Conservation (phyloP, 2,329 filamentous ascomycete species). For the Fusarium duplospermum region DNA sequence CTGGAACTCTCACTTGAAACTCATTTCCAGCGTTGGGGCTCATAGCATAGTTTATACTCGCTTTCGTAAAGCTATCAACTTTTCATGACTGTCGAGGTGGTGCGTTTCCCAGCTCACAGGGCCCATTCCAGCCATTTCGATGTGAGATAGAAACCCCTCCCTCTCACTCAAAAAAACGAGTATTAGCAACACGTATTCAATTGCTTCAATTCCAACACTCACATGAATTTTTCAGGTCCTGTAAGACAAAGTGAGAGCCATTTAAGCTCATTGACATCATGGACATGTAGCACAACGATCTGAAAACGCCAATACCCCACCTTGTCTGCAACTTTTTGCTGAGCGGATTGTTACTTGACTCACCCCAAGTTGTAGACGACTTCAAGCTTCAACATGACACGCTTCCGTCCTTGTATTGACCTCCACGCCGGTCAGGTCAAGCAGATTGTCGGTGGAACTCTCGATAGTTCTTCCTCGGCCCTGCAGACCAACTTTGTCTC, state of each 20-base stretch:
- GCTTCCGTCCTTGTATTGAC: constrained; percentile 96
- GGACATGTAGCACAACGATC: background rate
- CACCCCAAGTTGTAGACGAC: constrained; percentile 2
- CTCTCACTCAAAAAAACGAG: background rate
- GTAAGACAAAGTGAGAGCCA: background rate
- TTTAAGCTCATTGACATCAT: constrained; percentile 1
- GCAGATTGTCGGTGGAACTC: constrained; percentile 96
- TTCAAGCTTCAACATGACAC: constrained; percentile 73
- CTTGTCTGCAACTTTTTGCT: constrained; percentile 25
- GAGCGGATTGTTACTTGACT: constrained; percentile 9
- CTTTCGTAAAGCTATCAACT: background rate
- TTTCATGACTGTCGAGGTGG: background rate
- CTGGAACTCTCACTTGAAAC: background rate
- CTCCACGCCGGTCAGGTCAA: constrained; percentile 97
- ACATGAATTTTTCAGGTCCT: background rate
- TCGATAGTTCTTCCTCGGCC: constrained; percentile 73
- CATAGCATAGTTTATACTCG: background rate
- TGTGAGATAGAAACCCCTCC: background rate
- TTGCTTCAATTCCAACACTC: background rate
- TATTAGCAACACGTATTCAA: background rate
- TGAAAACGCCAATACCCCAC: constrained; percentile 24
- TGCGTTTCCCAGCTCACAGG: background rate
- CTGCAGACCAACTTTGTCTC: constrained; percentile 96
- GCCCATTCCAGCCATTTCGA: background rate
- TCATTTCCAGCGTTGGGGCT: background rate